These are phyloP conservation scores for Candida pseudofarinosa DNA, from an alignment of 805 yeast genomes.

Conservation along the genomic window DNA sequence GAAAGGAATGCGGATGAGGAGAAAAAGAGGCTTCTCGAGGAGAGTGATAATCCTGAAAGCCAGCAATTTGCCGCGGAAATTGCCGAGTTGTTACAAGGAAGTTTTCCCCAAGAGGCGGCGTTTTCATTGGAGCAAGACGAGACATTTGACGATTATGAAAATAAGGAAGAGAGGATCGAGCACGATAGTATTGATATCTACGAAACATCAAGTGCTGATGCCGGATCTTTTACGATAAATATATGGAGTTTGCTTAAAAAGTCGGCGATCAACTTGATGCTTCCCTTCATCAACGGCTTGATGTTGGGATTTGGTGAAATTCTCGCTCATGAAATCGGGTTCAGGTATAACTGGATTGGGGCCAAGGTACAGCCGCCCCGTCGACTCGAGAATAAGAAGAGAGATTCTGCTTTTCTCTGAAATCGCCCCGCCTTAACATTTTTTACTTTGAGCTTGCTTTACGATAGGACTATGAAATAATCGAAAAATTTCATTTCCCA, in stretches of 20 bases:
- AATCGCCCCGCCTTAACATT: too few species aligned
- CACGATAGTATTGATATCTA: slow-evolving; percentile 19
- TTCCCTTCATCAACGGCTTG: slow-evolving; percentile 89
- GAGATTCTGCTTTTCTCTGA: neutral
- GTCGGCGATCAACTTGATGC: slow-evolving; percentile 68
- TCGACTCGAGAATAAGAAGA: slow-evolving; percentile 20
- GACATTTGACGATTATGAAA: neutral
- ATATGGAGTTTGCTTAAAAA: slow-evolving; percentile 40
- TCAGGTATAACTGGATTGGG: slow-evolving; percentile 69
- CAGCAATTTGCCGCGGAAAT: slow-evolving; percentile 1
- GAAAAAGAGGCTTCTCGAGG: neutral
- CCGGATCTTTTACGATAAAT: slow-evolving; percentile 12
- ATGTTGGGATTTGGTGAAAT: slow-evolving; percentile 97
- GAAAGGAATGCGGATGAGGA: neutral
- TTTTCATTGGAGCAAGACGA: neutral
- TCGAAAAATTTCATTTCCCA: too few species aligned
- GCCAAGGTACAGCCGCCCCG: slow-evolving; percentile 52
- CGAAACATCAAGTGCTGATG: slow-evolving; percentile 14
- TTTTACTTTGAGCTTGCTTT: too few species aligned
- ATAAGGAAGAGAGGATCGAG: neutral
- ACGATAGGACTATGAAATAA: too few species aligned
- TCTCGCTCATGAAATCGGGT: slow-evolving; percentile 88
- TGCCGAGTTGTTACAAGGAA: neutral
- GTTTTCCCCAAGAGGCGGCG: neutral
- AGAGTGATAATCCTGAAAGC: neutral